Base-by-base conservation (phyloP, 2,329 filamentous ascomycete genomes). In the Coleophoma cylindrospora region DNA sequence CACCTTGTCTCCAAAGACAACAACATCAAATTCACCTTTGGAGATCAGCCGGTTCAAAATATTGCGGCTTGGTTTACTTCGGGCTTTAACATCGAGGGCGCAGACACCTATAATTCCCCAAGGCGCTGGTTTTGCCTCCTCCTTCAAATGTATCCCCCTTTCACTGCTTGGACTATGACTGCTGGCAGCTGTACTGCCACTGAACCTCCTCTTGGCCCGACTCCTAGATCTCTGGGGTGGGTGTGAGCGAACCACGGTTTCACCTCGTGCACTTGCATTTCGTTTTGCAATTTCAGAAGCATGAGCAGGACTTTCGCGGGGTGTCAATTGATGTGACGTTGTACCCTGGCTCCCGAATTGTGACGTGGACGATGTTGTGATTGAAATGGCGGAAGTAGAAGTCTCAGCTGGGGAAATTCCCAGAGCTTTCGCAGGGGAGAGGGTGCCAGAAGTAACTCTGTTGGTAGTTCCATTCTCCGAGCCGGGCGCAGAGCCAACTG, bases 1-100 rank as follows among this genome's bases (percentile, higher is more conserved):
- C 40, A 96, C 92, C 71, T 99, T 99, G 73, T 99, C 94, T 44
- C 94, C 95, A 72, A 99, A 99, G 12, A 99, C 92, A 54, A 95
- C 86, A 21, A 97, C 91, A 62, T 99, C 92, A 63, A 99, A 97
- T 61, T 97, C 92, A 45, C 86, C 83, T 57, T 95, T 91, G 34
- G 88, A 83, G 57, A 96, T 92, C 17, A 99, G 77, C 46, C 91
- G 83, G 64, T 95, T 97, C 52, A 99, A 73, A 59, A 99, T 99
- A 64, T 96, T 97, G 58, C 95, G 81, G 65, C 92, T 96, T 1
- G 94, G 94, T 69, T 97, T 97, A 75, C 91, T 96, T 62, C 94
- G 82, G 34, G 94, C 94, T 72, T 99, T 99, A 59, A 92, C 81
- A 70, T 99, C 94, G 51, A 99, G 75, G 19, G 94, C 95, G 67